Evolutionary conservation across 164 flowering plant genomes (phyloP), one percentile per base, ranked within the genome.

Genomic region (Cinnamomum chago): DNA sequence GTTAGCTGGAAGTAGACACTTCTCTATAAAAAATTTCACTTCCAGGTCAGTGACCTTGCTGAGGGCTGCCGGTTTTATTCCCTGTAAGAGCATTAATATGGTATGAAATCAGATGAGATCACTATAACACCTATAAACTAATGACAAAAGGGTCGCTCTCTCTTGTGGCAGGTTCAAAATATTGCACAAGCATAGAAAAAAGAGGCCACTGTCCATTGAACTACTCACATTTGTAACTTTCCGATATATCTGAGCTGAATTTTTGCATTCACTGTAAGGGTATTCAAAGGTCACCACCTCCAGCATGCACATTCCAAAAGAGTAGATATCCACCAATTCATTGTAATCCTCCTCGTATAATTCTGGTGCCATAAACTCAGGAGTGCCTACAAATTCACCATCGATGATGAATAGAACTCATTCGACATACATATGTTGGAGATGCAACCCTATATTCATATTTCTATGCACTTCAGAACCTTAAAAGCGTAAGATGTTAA

Each of bases 321-420:
- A 85, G 78, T 90, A 90, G 72, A 90, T 85, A 74, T 90, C 93
- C 35, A 81, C 93, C 76, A 87, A 76, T 67, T 90, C 91, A 77
- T 88, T 87, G 79, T 90, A 90, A 65, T 86, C 79, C 76, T 89
- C 93, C 27, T 88, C 88, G 62, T 89, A 88, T 18, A 88, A 83
- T 77, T 89, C 93, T n/a, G 92, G 90, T 10, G 92, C 92, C 92
- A 89, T 89, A 75, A 85, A 89, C 70, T 89, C 90, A 28, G 93
- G 93, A 15, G 93, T 90, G 9, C 93, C 91, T 88, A 65, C 12
- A 62, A 72, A 11, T n/a, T 15, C 23, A 1, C 67, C 13, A 64
- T 10, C 30, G 25, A 20, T 4, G n/a, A 55, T 55, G 12, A 24
- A 64, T 24, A 22, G 30, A 64, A 22, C 13, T 22, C 18, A 64